Evolutionary conservation across 306 rosid genomes (phyloP).

Genomic region (Pyrus communis): DNA sequence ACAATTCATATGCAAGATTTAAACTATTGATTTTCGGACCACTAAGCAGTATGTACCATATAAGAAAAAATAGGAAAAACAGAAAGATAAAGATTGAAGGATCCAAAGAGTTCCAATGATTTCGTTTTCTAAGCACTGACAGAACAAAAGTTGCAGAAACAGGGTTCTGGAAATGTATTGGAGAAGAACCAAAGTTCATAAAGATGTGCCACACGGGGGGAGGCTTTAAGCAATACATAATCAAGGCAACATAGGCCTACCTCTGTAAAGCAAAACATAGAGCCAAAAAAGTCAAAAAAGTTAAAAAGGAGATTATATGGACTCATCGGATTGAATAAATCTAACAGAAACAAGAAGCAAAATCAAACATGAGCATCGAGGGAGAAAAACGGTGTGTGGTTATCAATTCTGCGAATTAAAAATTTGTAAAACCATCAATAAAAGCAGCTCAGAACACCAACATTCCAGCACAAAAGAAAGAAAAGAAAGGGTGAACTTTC

Average conservation of each 20-base stretch:
- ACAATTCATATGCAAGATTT: too few relatives aligned
- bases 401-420: not conserved
- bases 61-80: not conserved
- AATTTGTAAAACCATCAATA: not conserved
- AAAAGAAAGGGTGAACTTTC: constrained; percentile 11
- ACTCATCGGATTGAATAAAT: not conserved
- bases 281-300: not conserved
- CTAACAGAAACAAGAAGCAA: not conserved
- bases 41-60: not conserved
- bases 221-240: constrained; percentile 1
- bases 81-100: not conserved
- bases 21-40: too few relatives aligned
- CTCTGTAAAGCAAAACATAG: not conserved
- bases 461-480: constrained; percentile 4
- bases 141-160: not conserved
- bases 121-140: not conserved
- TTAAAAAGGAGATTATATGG: not conserved
- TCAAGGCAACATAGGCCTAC: constrained; percentile 10
- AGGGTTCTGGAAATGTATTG: not conserved
- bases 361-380: not conserved
- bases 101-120: not conserved
- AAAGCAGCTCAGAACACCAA: constrained; percentile 2
- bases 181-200: not conserved
- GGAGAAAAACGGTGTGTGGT: not conserved
- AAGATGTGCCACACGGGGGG: constrained; percentile 2